A percentile compares a stretch with the other conserved stretches of the same genome.
Evolutionary conservation across 352 stramenopile genomes (phyloP).

Genomic region (Phytophthora colocasiae): DNA sequence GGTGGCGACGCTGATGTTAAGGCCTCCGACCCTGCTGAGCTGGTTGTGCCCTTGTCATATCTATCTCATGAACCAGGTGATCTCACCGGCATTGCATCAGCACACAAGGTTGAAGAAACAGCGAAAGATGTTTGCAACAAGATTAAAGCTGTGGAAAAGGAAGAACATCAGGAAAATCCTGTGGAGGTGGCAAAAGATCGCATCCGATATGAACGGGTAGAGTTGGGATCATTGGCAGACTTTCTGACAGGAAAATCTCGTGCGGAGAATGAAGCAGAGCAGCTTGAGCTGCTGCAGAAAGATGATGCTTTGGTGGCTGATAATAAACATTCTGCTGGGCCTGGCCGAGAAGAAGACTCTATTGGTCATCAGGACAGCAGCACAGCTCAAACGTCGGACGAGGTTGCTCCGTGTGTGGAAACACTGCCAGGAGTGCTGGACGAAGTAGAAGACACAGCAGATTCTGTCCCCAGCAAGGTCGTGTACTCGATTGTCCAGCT

Average conservation of each 20-base stretch:
- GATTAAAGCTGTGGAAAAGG: not conserved
- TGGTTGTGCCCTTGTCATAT: constrained; percentile 5
- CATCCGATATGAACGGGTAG: constrained; percentile 33
- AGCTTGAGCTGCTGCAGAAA: constrained; percentile 9
- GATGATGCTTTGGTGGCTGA: not conserved
- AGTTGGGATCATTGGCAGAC: constrained; percentile 42
- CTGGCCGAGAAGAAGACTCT: not conserved
- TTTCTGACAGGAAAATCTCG: constrained; percentile 24
- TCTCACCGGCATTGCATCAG: not conserved
- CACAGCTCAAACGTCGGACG: constrained; percentile 1
- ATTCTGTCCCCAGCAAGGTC: constrained; percentile 9
- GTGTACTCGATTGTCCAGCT: constrained; percentile 35
- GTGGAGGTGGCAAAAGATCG: constrained; percentile 12
- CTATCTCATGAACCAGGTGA: not conserved
- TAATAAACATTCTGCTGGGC: not conserved
- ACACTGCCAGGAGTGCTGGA: constrained; percentile 1
- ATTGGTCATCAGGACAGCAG: not conserved
- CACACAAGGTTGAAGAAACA: constrained; percentile 1
- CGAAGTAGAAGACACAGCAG: constrained; percentile 11
- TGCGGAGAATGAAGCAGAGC: not conserved
- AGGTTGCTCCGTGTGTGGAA: constrained; percentile 5
- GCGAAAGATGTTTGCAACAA: not conserved
- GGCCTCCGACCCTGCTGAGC: not conserved
- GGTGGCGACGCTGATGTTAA: not conserved
- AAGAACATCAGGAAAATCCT: not conserved